Evolutionary conservation across 2,329 filamentous ascomycete species (phyloP).

Genomic region (Pestalotiopsis sp.): DNA sequence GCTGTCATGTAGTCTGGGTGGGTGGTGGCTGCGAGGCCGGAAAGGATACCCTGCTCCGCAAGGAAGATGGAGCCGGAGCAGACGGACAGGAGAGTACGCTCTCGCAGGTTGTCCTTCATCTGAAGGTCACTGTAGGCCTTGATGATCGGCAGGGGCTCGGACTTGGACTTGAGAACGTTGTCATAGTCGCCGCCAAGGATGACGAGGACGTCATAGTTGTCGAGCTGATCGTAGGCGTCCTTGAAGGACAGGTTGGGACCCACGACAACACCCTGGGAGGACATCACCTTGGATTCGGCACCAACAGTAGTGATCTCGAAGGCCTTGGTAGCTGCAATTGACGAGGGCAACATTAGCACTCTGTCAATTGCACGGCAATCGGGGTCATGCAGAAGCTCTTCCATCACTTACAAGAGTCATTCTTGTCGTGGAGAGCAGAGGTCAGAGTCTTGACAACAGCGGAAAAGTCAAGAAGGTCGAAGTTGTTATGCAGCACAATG

Average conservation of each 20-base stretch:
- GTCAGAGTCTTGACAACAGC: conserved; percentile 56
- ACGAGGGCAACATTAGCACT: background rate
- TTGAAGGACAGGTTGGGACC: conserved; percentile 77
- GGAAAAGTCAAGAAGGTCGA: conserved; percentile 61
- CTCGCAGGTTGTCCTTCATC: conserved; percentile 75
- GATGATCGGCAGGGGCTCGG: conserved; percentile 73
- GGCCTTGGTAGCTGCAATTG: conserved; percentile 50
- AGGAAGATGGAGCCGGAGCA: conserved; percentile 81
- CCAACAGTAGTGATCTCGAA: conserved; percentile 61
- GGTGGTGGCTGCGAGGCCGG: conserved; percentile 79
- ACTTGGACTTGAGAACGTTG: conserved; percentile 66
- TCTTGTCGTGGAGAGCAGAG: conserved; percentile 53
- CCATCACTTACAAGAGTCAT: conserved; percentile 50
- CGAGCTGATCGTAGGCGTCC: conserved; percentile 73
- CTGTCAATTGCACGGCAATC: background rate
- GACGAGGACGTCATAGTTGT: conserved; percentile 80
- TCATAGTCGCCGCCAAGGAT: conserved; percentile 73
- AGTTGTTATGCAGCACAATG: conserved; percentile 62
- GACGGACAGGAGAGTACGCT: conserved; percentile 80
- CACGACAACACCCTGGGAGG: conserved; percentile 68
- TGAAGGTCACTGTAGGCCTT: conserved; percentile 78
- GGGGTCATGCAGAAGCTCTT: background rate
- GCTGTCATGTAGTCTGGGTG: conserved; percentile 80
- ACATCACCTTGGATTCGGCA: conserved; percentile 57
- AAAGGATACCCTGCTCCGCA: conserved; percentile 75